Percentiles rank a stretch among this genome's conserved stretches.
These are phyloP conservation scores for Eucalyptus victrix DNA, from an alignment of 345 rosid genomes.

Conservation along the genomic window DNA sequence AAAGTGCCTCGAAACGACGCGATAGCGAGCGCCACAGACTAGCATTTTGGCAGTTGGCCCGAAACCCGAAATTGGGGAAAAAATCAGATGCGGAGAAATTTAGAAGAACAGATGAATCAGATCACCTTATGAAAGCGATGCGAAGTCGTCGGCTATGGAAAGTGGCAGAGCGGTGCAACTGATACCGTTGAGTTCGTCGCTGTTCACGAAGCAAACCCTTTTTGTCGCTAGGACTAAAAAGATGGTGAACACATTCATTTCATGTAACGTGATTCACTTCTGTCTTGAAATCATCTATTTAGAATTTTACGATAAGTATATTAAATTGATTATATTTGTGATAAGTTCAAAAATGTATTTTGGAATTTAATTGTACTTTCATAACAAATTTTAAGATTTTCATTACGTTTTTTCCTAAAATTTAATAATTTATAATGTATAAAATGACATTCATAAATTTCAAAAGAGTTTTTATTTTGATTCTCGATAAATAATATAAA, in stretches of 20 bases:
- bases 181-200: background rate
- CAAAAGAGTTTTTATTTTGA: background rate
- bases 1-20: background rate
- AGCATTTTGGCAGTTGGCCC: background rate
- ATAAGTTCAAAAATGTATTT: fast-evolving
- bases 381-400: too few relatives aligned
- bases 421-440: background rate
- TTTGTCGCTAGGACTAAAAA: background rate
- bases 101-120: background rate
- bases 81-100: background rate
- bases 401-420: too few relatives aligned
- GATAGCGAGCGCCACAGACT: background rate
- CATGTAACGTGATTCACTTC: background rate
- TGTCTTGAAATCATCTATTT: background rate
- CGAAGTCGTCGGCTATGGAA: background rate
- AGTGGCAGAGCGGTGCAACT: background rate
- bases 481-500: background rate
- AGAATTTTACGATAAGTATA: too few relatives aligned
- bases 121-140: background rate
- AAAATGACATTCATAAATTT: background rate
- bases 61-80: background rate
- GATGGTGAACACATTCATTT: background rate
- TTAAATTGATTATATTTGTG: too few relatives aligned
- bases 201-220: background rate
- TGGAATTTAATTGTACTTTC: fast-evolving